phyloP scores from a whole-genome alignment of 2,329 filamentous ascomycete species.

The Curvularia hawaiiensis region DNA sequence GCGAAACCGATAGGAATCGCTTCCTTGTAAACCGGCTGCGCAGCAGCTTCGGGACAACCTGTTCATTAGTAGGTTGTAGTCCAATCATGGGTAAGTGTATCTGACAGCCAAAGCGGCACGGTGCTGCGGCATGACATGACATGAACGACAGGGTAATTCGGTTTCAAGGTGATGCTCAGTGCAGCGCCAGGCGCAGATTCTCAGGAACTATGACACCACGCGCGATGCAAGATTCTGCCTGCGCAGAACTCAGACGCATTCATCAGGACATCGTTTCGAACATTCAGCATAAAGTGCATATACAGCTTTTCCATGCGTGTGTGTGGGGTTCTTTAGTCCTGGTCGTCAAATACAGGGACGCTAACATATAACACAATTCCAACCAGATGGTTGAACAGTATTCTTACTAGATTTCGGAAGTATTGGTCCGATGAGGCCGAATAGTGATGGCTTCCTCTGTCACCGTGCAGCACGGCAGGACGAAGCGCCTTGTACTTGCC shows the following conservation, averaged over 20 bases:
- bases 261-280: constrained; percentile 5
- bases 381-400: background rate
- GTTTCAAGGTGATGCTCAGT: background rate
- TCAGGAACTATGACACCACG: constrained; percentile 1
- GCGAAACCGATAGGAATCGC: background rate
- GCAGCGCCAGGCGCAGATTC: background rate
- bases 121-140: background rate
- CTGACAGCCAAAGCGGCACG: background rate
- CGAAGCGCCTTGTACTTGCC: background rate
- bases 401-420: background rate
- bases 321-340: background rate
- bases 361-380: background rate
- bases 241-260: constrained; percentile 14
- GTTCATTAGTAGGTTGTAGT: background rate
- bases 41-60: background rate
- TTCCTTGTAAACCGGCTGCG: background rate
- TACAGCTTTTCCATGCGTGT: background rate
- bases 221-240: constrained; percentile 4
- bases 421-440: background rate
- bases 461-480: background rate
- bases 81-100: background rate
- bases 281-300: background rate
- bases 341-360: background rate
- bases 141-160: background rate
- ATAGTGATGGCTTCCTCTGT: background rate